Base-by-base conservation (phyloP, 2,329 filamentous ascomycete species). In the Cercospora citrullina region DNA sequence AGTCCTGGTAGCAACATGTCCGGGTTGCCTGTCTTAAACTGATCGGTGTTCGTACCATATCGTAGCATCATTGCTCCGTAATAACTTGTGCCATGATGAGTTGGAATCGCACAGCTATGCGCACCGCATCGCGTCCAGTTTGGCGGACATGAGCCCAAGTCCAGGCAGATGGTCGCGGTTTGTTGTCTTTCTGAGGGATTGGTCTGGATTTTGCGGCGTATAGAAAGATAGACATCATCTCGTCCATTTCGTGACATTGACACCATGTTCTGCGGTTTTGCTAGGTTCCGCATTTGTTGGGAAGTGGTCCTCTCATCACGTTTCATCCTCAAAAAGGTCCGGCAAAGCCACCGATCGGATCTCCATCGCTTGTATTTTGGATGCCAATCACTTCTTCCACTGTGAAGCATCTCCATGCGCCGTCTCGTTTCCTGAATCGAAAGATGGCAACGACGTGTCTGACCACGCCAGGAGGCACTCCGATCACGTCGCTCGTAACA, bases 301-400 rank as follows among this genome's bases (percentile, higher is more conserved):
- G 48, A 7, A 28, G 23, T 28, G 48, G 23, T 5, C 10, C 3
- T 16, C 23, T 26, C 21, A 53, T 26, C 48, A 28, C 21, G 14
- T 14, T 53, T 28, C 48, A 28, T 12, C 48, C 14, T 62, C 60
- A 62, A 33, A 62, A 62, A 8, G 60, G 60, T 5, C 39, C 39
- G 18, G 60, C 39, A 21, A 51, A 62, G 16, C 60, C 60, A 16
- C 31, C 62, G 8, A 33, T 16, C 18, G 61, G 61, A 30, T 58
- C 51, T 26, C 62, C 62, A 39, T 65, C 63, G 16, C 55, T 57
- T 30, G 58, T 61, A 21, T 42, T 55, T 42, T 65, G 53, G n/a
- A 65, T 65, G 36, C 55, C 63, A 39, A 65, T 65, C 21, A 65
- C 45, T 31, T 65, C 63, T 39, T 65, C 63, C 42, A 65, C 63